Conservation (phyloP, 352 stramenopile species). For the Pythium brassicae region DNA sequence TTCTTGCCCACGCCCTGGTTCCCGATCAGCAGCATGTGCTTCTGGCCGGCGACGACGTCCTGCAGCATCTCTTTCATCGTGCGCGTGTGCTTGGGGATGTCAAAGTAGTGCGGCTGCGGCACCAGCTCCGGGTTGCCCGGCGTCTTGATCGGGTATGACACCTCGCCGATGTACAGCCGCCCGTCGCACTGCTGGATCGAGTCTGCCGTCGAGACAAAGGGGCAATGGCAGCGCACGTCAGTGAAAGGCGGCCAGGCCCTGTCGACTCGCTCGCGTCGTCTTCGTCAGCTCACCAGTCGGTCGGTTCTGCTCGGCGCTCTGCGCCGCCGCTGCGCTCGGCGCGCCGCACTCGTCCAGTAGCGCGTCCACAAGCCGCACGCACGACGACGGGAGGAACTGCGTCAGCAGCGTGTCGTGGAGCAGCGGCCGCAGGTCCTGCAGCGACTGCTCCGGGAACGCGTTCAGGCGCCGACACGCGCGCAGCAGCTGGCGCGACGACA, state of each 20-base stretch:
- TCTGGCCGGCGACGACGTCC: constrained; percentile 83
- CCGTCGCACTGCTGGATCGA: constrained; percentile 39
- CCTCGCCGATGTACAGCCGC: constrained; percentile 52
- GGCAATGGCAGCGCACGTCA: no score
- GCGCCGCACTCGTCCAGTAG: constrained; percentile 45
- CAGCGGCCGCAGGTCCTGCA: constrained; percentile 53
- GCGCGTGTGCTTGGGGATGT: constrained; percentile 85
- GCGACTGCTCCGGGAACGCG: constrained; percentile 58
- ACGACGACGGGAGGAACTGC: constrained; percentile 64
- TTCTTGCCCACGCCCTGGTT: constrained; percentile 96
- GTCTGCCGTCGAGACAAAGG: constrained; percentile 17
- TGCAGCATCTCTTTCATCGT: constrained; percentile 87
- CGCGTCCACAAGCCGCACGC: constrained; percentile 39
- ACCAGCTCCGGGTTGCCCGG: constrained; percentile 73
- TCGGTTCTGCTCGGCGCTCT: neutral
- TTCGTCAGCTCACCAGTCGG: constrained; percentile 3
- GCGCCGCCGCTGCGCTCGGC: constrained; percentile 9
- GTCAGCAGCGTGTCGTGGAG: constrained; percentile 78
- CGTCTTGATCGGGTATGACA: constrained; percentile 50
- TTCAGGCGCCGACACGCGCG: constrained; percentile 60
- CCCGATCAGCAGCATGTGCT: constrained; percentile 91
- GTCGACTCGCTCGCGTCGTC: neutral
- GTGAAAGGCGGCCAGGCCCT: neutral
- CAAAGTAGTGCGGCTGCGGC: constrained; percentile 85
- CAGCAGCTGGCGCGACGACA: constrained; percentile 67